Percentiles rank a stretch among this genome's conserved stretches.
These are phyloP conservation scores for Omphalotus olearius DNA, from an alignment of 1,284 basidiomycete species.

Conservation along the genomic window DNA sequence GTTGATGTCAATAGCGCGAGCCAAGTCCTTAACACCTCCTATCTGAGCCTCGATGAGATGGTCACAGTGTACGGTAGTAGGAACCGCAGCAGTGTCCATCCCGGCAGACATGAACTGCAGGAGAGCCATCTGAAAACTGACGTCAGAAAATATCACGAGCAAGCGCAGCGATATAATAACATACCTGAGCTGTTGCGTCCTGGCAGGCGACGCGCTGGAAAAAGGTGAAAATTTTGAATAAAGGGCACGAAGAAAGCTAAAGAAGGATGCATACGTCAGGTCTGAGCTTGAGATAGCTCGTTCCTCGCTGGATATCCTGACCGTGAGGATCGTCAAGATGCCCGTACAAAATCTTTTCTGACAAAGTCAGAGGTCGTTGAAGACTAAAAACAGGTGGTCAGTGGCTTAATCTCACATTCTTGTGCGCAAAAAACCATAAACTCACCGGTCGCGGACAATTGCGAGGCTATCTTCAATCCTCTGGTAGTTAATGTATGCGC, in stretches of 20 bases:
- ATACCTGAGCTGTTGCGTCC: slow-evolving; percentile 90
- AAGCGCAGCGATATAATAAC: slow-evolving; percentile 18
- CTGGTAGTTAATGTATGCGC: slow-evolving; percentile 94
- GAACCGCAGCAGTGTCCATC: slow-evolving; percentile 95
- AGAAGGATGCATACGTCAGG: slow-evolving; percentile 76
- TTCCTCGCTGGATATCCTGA: slow-evolving; percentile 85
- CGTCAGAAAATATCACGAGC: slow-evolving; percentile 20
- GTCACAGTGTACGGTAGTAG: slow-evolving; percentile 98
- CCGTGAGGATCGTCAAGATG: slow-evolving; percentile 93
- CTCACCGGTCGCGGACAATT: slow-evolving; percentile 77
- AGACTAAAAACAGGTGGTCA: slow-evolving; percentile 47
- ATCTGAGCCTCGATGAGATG: slow-evolving; percentile 98
- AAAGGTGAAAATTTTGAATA: slow-evolving; percentile 14
- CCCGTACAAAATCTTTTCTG: slow-evolving; percentile 98
- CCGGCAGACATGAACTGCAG: slow-evolving; percentile 99
- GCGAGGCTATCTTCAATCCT: slow-evolving; percentile 94
- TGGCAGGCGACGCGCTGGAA: slow-evolving; percentile 97
- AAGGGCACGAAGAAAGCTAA: slow-evolving; percentile 4
- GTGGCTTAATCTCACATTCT: slow-evolving; percentile 1
- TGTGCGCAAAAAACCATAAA: slow-evolving; percentile 17
- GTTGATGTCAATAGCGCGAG: slow-evolving; percentile 91
- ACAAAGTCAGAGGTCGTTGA: slow-evolving; percentile 90
- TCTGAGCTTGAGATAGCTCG: slow-evolving; percentile 92
- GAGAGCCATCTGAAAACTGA: slow-evolving; percentile 84
- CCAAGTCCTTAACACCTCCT: slow-evolving; percentile 92